Percentiles rank a stretch among this genome's conserved stretches.
phyloP scores from a whole-genome alignment of 208 protist genomes.

The Leishmania mexicana region DNA sequence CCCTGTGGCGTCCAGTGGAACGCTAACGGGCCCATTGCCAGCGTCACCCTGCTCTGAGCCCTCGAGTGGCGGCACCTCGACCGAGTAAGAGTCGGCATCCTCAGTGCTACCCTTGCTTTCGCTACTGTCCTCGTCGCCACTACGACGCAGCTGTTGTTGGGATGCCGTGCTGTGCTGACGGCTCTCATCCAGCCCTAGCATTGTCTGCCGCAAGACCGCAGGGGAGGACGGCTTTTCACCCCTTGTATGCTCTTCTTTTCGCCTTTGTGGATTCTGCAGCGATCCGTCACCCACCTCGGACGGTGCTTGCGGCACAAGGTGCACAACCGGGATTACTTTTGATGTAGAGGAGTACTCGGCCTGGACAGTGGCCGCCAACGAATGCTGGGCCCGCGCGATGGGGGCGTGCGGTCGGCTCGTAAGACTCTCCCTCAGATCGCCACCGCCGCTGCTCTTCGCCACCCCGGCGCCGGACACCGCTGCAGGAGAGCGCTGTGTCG shows the following conservation, averaged over 20 bases:
- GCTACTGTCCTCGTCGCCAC: background rate
- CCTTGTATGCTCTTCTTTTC: background rate
- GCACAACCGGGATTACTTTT: constrained; percentile 31
- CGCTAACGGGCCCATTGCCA: background rate
- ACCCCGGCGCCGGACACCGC: background rate
- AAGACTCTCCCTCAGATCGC: background rate
- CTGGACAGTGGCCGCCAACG: background rate
- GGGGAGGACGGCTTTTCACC: background rate
- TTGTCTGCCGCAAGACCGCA: background rate
- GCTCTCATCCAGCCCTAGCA: background rate
- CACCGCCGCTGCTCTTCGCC: background rate
- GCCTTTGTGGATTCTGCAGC: background rate
- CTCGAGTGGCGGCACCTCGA: background rate
- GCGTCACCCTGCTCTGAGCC: background rate
- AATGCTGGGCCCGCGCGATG: background rate
- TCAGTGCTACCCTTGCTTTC: background rate
- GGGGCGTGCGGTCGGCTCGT: background rate
- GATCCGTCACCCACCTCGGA: background rate
- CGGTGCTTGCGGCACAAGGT: constrained; percentile 16
- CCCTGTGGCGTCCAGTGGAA: background rate
- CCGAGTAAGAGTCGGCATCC: background rate
- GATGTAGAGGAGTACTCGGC: background rate
- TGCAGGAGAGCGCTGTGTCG: background rate
- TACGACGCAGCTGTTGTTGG: background rate
- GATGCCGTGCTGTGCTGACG: background rate